Percentiles rank a stretch among this genome's conserved stretches.
Evolutionary conservation across 225 moss, liverwort and hornwort species (phyloP).

Genomic region (Asterella californica): DNA sequence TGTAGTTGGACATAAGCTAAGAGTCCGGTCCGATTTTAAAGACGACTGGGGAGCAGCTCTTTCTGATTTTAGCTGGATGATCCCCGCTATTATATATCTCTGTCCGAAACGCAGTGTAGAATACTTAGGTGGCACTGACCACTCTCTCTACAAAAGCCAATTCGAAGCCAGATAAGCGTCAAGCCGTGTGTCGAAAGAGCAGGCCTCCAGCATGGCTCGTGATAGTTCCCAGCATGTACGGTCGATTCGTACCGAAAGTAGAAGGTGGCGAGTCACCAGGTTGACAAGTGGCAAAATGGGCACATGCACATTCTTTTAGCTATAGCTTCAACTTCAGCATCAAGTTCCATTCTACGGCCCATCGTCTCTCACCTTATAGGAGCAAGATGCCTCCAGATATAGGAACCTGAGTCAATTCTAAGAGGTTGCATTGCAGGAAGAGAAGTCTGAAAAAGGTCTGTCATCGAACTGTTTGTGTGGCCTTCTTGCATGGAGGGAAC

Average conservation of each 20-base stretch:
- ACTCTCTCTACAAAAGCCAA: neutral
- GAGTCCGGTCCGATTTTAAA: neutral
- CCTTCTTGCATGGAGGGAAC: no score
- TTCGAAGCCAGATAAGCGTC: neutral
- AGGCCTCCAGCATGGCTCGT: neutral
- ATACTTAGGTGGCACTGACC: no score
- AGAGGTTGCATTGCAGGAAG: no score
- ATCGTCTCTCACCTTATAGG: no score
- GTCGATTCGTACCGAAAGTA: neutral
- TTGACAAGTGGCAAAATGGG: neutral
- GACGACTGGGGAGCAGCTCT: neutral
- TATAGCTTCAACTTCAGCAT: neutral
- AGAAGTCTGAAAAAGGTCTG: no score
- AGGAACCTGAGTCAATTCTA: no score
- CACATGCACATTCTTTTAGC: neutral
- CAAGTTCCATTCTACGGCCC: no score
- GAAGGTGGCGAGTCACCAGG: neutral
- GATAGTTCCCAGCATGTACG: neutral
- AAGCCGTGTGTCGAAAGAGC: neutral
- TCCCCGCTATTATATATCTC: neutral
- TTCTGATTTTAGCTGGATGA: neutral
- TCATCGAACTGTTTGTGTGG: no score
- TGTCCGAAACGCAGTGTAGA: neutral
- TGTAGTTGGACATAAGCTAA: neutral
- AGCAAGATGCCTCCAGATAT: no score